Conservation (phyloP, 2,329 filamentous ascomycete species). For the Sphaerostilbella broomeana region DNA sequence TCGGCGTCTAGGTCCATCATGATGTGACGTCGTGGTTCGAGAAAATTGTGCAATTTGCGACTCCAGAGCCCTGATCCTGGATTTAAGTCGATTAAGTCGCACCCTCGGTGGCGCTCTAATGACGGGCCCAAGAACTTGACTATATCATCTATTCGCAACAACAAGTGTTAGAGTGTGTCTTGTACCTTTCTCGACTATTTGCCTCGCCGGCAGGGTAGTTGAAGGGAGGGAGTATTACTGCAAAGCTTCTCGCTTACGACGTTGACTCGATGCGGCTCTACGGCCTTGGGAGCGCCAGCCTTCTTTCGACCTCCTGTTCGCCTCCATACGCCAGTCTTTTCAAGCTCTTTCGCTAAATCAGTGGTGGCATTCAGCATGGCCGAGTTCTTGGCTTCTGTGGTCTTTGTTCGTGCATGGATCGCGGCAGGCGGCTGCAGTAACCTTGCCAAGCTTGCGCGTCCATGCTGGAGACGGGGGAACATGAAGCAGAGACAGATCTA, state of each 20-base stretch:
- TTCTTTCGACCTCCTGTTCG: constrained; percentile 14
- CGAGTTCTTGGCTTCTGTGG: constrained; percentile 8
- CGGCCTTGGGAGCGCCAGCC: background rate
- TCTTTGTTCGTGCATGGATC: constrained; percentile 9
- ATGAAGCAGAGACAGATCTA: constrained; percentile 8
- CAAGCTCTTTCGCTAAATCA: constrained; percentile 21
- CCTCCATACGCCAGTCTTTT: constrained; percentile 23
- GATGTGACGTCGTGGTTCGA: constrained; percentile 76
- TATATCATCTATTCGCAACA: constrained; percentile 52
- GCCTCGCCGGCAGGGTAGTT: too few species aligned
- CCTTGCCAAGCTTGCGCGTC: constrained; percentile 10
- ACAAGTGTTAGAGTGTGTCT: too few species aligned
- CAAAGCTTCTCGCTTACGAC: constrained; percentile 47
- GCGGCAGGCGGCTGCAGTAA: constrained; percentile 7
- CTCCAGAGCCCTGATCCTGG: constrained; percentile 78
- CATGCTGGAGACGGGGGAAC: constrained; percentile 12
- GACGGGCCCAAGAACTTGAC: constrained; percentile 62
- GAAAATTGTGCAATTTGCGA: constrained; percentile 61
- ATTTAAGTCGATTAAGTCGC: constrained; percentile 82
- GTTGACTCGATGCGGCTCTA: constrained; percentile 42
- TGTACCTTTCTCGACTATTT: too few species aligned
- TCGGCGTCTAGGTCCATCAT: constrained; percentile 66
- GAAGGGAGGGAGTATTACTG: constrained; percentile 25
- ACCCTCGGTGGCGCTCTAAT: constrained; percentile 63
- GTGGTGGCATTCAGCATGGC: constrained; percentile 16